phyloP scores from a whole-genome alignment of 2,329 filamentous ascomycete genomes.

The Tolypocladium sp. region DNA sequence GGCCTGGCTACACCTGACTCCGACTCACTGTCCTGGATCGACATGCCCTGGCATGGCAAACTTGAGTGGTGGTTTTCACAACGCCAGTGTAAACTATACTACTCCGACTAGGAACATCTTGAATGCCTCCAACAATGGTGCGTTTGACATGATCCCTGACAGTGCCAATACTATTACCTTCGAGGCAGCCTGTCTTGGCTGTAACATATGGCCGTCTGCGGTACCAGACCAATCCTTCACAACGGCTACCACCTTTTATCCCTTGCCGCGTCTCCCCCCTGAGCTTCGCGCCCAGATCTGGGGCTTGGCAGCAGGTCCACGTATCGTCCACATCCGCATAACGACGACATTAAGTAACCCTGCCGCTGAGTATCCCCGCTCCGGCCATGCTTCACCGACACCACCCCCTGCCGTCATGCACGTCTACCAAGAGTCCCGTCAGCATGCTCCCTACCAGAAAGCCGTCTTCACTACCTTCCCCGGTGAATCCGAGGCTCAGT shows the following conservation, averaged over 20 bases:
- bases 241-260: neutral
- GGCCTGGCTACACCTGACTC: neutral
- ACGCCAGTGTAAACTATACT: conserved; percentile 1
- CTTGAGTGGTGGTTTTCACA: conserved; percentile 5
- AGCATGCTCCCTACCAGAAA: neutral
- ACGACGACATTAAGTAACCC: neutral
- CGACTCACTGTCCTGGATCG: conserved; percentile 1
- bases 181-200: too few relatives aligned
- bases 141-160: too few relatives aligned
- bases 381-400: neutral
- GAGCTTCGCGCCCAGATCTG: neutral
- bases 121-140: neutral
- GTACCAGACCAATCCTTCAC: neutral
- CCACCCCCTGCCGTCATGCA: neutral
- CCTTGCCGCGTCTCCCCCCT: neutral
- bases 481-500: neutral
- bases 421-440: neutral
- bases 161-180: too few relatives aligned
- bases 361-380: too few relatives aligned
- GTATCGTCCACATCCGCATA: neutral
- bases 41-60: conserved; percentile 1
- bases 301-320: neutral
- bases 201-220: neutral
- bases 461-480: neutral
- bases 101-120: neutral